phyloP scores from a whole-genome alignment of 352 stramenopile genomes.

The Pythium coloratum region DNA sequence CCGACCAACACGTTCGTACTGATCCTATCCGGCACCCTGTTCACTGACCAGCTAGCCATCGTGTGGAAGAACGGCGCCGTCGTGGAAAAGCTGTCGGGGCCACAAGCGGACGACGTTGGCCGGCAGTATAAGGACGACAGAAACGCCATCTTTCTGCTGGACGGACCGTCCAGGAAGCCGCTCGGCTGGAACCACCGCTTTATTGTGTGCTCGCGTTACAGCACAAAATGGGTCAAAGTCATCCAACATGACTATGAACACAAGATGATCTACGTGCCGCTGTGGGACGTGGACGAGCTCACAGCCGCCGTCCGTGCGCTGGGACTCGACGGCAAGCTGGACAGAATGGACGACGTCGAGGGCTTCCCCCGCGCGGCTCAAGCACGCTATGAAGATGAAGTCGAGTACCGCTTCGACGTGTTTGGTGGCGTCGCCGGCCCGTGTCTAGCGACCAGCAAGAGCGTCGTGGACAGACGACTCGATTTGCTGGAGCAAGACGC shows the following conservation, averaged over 20 bases:
- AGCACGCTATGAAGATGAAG: not conserved
- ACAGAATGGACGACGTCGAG: not conserved
- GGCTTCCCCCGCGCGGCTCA: not conserved
- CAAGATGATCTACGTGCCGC: not conserved
- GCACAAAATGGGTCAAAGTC: no score
- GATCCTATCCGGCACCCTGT: not conserved
- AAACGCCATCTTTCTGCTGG: not conserved
- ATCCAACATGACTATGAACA: not conserved
- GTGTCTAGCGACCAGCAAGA: not conserved
- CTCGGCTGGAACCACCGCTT: not conserved
- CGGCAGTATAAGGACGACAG: not conserved
- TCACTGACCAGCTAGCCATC: not conserved
- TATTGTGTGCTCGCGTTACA: not conserved
- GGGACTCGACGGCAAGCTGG: not conserved
- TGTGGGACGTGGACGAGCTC: not conserved
- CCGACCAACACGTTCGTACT: not conserved
- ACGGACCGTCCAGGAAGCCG: not conserved
- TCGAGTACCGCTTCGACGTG: not conserved
- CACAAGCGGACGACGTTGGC: not conserved
- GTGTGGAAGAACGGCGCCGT: not conserved
- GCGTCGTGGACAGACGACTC: not conserved
- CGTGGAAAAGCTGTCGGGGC: not conserved
- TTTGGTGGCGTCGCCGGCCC: not conserved
- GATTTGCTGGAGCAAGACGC: not conserved
- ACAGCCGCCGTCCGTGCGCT: not conserved